phyloP scores from a whole-genome alignment of 2,329 filamentous ascomycete species.

The Mollisiaceae sp. region DNA sequence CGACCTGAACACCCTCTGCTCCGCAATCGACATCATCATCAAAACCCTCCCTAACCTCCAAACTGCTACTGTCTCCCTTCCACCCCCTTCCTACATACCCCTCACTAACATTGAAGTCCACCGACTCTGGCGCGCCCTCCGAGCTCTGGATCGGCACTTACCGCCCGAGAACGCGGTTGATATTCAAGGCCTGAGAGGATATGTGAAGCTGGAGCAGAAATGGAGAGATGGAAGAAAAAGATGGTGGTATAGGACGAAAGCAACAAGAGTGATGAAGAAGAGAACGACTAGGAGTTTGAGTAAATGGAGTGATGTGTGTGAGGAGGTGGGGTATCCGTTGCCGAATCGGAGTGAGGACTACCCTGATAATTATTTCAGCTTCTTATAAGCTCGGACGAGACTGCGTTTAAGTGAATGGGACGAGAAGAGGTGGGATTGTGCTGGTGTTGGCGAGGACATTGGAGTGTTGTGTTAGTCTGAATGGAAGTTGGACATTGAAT shows the following conservation, averaged over 20 bases:
- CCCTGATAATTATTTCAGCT: not conserved
- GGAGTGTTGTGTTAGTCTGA: not conserved
- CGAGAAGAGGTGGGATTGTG: not conserved
- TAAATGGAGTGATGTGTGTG: not conserved
- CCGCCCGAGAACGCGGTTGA: not conserved
- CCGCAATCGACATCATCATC: not conserved
- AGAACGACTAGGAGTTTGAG: not conserved
- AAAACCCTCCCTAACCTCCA: not conserved
- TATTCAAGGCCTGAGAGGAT: not conserved
- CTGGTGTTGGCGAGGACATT: not conserved
- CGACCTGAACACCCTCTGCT: not conserved
- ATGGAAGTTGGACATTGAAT: not conserved
- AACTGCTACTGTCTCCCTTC: not conserved
- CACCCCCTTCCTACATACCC: not conserved
- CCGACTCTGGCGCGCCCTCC: not conserved
- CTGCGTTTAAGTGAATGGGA: not conserved
- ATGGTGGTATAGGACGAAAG: not conserved
- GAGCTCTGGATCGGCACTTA: not conserved
- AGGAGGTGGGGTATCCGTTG: constrained; percentile 6
- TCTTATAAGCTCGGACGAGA: not conserved
- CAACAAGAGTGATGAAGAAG: not conserved
- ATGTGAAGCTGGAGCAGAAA: not conserved
- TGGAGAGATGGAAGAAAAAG: not conserved
- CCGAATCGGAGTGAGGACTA: not conserved
- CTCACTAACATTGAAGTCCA: not conserved